These are phyloP conservation scores for Hypomyces perniciosus DNA, from an alignment of 2,329 filamentous ascomycete genomes.

Conservation along the genomic window DNA sequence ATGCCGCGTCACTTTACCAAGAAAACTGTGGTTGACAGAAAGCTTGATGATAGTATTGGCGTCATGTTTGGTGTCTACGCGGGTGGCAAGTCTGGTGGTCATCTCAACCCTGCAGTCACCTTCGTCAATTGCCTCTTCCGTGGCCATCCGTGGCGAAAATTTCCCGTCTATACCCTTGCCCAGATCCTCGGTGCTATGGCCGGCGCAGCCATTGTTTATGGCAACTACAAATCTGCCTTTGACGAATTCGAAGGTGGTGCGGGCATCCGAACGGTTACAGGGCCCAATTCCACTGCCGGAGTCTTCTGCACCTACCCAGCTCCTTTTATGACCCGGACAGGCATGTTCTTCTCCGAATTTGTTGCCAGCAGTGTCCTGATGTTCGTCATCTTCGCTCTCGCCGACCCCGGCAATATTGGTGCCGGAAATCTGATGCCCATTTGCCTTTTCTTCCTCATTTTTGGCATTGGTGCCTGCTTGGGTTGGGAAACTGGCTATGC, in stretches of 20 bases:
- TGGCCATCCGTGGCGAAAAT: slow-evolving; percentile 61
- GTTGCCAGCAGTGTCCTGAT: slow-evolving; percentile 61
- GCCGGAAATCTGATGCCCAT: slow-evolving; percentile 53
- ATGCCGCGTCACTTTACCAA: neutral
- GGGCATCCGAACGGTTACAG: slow-evolving; percentile 55
- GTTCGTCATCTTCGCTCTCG: slow-evolving; percentile 66
- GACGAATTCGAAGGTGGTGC: slow-evolving; percentile 56
- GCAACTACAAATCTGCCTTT: slow-evolving; percentile 60
- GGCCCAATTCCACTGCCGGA: slow-evolving; percentile 55
- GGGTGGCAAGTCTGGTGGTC: slow-evolving; percentile 58
- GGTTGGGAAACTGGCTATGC: slow-evolving; percentile 74
- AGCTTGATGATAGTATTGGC: slow-evolving; percentile 42
- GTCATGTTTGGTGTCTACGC: slow-evolving; percentile 66
- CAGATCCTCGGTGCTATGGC: slow-evolving; percentile 63
- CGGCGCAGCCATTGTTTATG: slow-evolving; percentile 55
- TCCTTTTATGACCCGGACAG: slow-evolving; percentile 57
- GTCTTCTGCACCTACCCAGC: slow-evolving; percentile 71
- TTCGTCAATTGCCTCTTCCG: slow-evolving; percentile 64
- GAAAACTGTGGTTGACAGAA: neutral
- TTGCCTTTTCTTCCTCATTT: slow-evolving; percentile 64
- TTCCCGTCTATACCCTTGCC: slow-evolving; percentile 60
- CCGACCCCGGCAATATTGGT: slow-evolving; percentile 51
- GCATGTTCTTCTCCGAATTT: slow-evolving; percentile 68
- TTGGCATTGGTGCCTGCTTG: slow-evolving; percentile 66
- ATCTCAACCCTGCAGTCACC: slow-evolving; percentile 67